Base-by-base conservation (phyloP, 768 basidiomycete genomes). In the Amylocystis lapponica region DNA sequence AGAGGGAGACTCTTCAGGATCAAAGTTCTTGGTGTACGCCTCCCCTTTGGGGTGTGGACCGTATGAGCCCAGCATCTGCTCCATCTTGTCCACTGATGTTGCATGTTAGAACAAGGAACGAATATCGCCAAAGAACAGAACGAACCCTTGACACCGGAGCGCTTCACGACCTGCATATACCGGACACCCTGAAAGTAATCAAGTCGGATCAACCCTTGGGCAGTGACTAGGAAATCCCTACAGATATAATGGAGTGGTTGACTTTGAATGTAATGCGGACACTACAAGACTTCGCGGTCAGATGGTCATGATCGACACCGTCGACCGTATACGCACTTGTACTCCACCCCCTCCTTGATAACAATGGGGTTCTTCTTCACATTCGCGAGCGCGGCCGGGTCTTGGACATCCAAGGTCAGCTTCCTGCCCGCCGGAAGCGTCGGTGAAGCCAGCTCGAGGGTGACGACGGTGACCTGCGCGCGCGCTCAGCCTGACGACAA, bases 51-150 rank as follows among this genome's bases (percentile, higher is more conserved):
- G 69, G 43, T 73, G 67, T 14, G 91, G 88, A 2, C 89, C 86
- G 61, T 92, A 96, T 3, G 90, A 93, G 14, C 95, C 95, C 17
- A 97, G 75, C 95, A 98, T 97, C 54, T 86, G 77, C 59, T 94
- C 91, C 55, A 89, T 61, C 63, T 86, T 95, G 65, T 95, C 95
- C 55, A 95, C 93, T 93, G 57, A 42, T 26, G 35, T 27, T 30
- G 26, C 12, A 39, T 13, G n/a, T 31, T 19, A 14, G 27, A 33
- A 21, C 30, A 43, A 45, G 23, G 39, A 43, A 35, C 42, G 44
- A 33, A 33, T 27, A 36, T 20, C 12, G 21, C 16, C 30, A n/a
- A n/a, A n/a, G n/a, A n/a, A n/a, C 17, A 22, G 41, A 30, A 48
- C 51, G 49, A 51, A 90, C 93, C 86, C 64, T 69, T 81, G 26